A percentile compares a stretch with the other conserved stretches of the same genome.
These are phyloP conservation scores for Lophiostoma macrostomum DNA, from an alignment of 495 filamentous ascomycete species.

Conservation along the genomic window DNA sequence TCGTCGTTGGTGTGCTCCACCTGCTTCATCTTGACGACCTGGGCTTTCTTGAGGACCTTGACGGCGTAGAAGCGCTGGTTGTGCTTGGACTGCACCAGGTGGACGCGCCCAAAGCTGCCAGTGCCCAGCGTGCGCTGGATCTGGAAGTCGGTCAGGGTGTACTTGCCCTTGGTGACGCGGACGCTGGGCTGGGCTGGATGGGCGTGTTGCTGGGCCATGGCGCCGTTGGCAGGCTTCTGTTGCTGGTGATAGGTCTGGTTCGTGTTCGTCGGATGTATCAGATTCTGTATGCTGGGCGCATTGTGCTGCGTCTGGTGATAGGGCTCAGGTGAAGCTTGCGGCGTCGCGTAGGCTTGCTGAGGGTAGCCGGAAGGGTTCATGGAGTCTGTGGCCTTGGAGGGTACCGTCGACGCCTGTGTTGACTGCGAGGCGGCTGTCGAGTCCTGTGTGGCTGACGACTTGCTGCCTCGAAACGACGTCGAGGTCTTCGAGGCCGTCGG, in stretches of 20 bases:
- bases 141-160: constrained; percentile 82
- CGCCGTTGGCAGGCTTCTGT: constrained; percentile 29
- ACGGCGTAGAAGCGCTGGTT: constrained; percentile 97
- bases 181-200: constrained; percentile 26
- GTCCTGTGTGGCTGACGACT: constrained; percentile 15
- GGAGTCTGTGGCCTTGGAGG: constrained; percentile 29
- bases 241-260: constrained; percentile 38
- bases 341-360: constrained; percentile 40
- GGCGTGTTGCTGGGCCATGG: constrained; percentile 2
- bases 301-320: constrained; percentile 55
- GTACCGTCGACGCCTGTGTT: constrained; percentile 23
- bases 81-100: constrained; percentile 93
- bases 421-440: constrained; percentile 16
- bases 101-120: constrained; percentile 93
- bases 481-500: constrained; percentile 68
- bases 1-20: constrained; percentile 99
- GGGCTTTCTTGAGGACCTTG: constrained; percentile 96
- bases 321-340: constrained; percentile 41
- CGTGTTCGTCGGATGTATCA: constrained; percentile 58
- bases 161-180: constrained; percentile 95
- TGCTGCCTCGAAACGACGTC: constrained; percentile 31
- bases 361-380: constrained; percentile 39
- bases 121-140: constrained; percentile 90
- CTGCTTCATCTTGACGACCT: constrained; percentile 99
- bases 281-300: constrained; percentile 65